Percentiles rank a stretch among this genome's conserved stretches.
These are phyloP conservation scores for Agastache rugosa DNA, from an alignment of 257 asterid genomes.

Conservation along the genomic window DNA sequence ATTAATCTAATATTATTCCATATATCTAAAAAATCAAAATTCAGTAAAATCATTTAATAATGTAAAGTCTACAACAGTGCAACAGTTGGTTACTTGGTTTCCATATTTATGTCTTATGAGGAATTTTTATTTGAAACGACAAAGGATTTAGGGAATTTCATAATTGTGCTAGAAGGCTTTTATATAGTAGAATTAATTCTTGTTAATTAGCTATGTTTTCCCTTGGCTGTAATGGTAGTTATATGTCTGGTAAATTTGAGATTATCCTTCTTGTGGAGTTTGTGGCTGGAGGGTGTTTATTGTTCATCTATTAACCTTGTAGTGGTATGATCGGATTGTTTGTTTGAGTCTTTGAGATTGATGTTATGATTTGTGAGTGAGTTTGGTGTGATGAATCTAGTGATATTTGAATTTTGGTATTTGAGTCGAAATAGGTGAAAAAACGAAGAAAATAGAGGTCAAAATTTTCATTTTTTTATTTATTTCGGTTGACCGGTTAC, in stretches of 20 bases:
- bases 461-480: too few species aligned
- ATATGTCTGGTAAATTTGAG: background rate
- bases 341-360: too few species aligned
- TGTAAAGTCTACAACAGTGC: too few species aligned
- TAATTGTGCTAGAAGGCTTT: background rate
- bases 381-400: too few species aligned
- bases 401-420: too few species aligned
- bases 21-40: too few species aligned
- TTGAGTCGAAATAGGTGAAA: too few species aligned
- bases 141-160: background rate
- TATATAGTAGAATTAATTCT: background rate
- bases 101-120: background rate
- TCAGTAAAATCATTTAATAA: too few species aligned
- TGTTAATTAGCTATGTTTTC: background rate
- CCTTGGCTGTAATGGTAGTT: background rate
- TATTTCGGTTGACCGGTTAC: too few species aligned
- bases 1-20: too few species aligned
- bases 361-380: too few species aligned
- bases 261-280: background rate
- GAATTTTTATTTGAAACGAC: constrained; percentile 22
- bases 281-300: background rate
- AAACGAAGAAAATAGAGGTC: too few species aligned
- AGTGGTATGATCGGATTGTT: background rate
- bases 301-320: background rate
- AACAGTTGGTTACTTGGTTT: background rate